A percentile compares a stretch with the other conserved stretches of the same genome.
These are phyloP conservation scores for Chenopodium berlandieri DNA, from an alignment of 148 eudicot genomes.

Conservation along the genomic window DNA sequence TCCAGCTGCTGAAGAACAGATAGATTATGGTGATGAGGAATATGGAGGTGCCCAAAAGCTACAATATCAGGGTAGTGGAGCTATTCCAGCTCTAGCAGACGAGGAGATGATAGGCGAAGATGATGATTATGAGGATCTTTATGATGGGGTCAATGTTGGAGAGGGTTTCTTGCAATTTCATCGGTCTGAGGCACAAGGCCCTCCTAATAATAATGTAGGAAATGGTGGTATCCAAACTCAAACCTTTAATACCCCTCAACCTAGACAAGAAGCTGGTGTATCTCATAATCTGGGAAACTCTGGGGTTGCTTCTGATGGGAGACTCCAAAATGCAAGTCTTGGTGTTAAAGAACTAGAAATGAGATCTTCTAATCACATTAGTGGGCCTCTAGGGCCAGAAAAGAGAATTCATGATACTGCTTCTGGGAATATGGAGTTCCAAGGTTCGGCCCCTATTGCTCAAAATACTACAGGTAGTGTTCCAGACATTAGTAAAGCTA, in stretches of 20 bases:
- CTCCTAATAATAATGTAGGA: slow-evolving; percentile 36
- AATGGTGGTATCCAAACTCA: slow-evolving; percentile 46
- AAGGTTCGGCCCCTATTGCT: slow-evolving; percentile 39
- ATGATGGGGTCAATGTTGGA: slow-evolving; percentile 90
- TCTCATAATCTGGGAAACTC: slow-evolving; percentile 33
- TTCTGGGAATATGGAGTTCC: slow-evolving; percentile 46
- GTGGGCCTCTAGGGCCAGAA: slow-evolving; percentile 33
- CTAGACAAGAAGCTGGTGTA: slow-evolving; percentile 39
- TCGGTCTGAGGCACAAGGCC: slow-evolving; percentile 49
- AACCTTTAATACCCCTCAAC: slow-evolving; percentile 41
- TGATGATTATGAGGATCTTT: slow-evolving; percentile 86
- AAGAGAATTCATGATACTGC: slow-evolving; percentile 40
- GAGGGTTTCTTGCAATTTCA: slow-evolving; percentile 75
- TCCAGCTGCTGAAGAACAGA: slow-evolving; percentile 56
- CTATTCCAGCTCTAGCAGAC: slow-evolving; percentile 86
- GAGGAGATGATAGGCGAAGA: slow-evolving; percentile 80
- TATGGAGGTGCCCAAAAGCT: slow-evolving; percentile 58
- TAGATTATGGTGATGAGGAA: slow-evolving; percentile 72
- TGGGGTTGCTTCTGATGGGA: slow-evolving; percentile 38
- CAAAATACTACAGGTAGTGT: slow-evolving; percentile 35
- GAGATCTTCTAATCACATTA: slow-evolving; percentile 32
- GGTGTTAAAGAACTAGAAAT: slow-evolving; percentile 34
- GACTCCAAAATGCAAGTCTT: slow-evolving; percentile 34
- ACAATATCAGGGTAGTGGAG: slow-evolving; percentile 71
- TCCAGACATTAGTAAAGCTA: slow-evolving; percentile 25